Evolutionary conservation across 164 flowering plant species (phyloP), one percentile per base, ranked within the genome.

Genomic region (Piper longum): DNA sequence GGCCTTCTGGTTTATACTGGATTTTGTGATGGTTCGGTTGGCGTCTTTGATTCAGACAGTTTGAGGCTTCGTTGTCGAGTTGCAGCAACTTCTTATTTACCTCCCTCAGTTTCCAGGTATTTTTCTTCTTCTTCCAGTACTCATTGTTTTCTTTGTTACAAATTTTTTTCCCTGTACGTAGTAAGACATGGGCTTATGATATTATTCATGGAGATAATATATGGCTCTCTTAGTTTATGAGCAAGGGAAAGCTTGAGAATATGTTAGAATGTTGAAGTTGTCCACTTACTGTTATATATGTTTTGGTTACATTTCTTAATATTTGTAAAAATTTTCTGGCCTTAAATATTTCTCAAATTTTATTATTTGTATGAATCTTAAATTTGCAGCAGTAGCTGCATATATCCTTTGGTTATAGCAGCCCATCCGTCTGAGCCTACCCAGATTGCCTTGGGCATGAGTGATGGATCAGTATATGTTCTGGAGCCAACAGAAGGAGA

Each of bases 391-490:
- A 71, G 64, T 51, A 69, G 66, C 59, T 36, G 41, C n/a, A 79
- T 68, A 12, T 77, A 72, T 63, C 89, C 92, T n/a, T 42, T 71
- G 57, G 87, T 84, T 16, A 77, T 86, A 40, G 86, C 89, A 1
- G 83, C 87, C 39, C 89, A 86, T 66, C 92, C 92, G 41, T 71
- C 79, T 2, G 92, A 86, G 57, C 76, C 89, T 6, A 81, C 81
- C 62, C 92, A 86, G 72, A 71, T 86, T 51, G 89, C 89, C 0
- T 77, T 86, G 19, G 89, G 92, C 26, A 76, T 86, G 82, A 84
- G 75, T n/a, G 92, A 86, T 57, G 87, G 92, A 19, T 56, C 75
- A 6, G 92, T 86, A 4, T 71, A 81, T 40, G 87, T 86, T 41
- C 64, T 84, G 17, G 89, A 86, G 74, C 89, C 89, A 2, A 69